These are phyloP conservation scores for Carpinus viminea DNA, from an alignment of 306 rosid genomes.

Conservation along the genomic window DNA sequence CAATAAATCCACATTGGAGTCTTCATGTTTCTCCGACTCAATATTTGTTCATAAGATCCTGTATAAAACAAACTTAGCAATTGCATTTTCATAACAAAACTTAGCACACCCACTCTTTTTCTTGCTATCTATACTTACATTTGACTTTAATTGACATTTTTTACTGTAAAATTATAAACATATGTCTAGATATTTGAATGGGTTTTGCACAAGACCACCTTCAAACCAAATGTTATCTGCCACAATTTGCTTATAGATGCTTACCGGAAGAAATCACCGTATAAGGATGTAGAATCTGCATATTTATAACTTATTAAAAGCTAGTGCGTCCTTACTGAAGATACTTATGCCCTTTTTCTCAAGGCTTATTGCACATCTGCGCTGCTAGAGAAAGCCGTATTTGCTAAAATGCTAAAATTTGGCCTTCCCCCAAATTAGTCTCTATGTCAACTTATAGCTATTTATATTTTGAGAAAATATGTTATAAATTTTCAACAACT, in stretches of 20 bases:
- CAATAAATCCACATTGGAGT: neutral
- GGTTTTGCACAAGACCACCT: constrained; percentile 74
- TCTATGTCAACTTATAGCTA: constrained; percentile 11
- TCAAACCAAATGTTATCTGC: constrained; percentile 78
- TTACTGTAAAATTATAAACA: constrained; percentile 20
- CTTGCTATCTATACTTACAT: neutral
- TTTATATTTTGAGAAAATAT: constrained; percentile 3
- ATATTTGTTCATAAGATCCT: neutral
- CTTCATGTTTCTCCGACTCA: neutral
- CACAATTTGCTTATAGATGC: constrained; percentile 91
- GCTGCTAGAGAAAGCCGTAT: constrained; percentile 60
- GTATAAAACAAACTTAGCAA: neutral
- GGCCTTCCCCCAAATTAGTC: constrained; percentile 76
- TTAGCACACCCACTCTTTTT: neutral
- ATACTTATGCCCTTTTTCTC: constrained; percentile 84
- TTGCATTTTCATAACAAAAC: neutral
- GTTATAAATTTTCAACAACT: neutral
- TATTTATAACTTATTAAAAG: constrained; percentile 78
- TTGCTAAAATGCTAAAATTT: constrained; percentile 70
- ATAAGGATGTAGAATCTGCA: constrained; percentile 71
- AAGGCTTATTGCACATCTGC: constrained; percentile 81
- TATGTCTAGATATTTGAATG: constrained; percentile 75
- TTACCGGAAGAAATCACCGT: constrained; percentile 62
- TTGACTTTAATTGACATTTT: constrained; percentile 13
- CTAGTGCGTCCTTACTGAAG: constrained; percentile 81